Evolutionary conservation across 768 basidiomycete genomes (phyloP), one percentile per base, ranked within the genome.

Genomic region (Sistotremastrum niveocremeum): DNA sequence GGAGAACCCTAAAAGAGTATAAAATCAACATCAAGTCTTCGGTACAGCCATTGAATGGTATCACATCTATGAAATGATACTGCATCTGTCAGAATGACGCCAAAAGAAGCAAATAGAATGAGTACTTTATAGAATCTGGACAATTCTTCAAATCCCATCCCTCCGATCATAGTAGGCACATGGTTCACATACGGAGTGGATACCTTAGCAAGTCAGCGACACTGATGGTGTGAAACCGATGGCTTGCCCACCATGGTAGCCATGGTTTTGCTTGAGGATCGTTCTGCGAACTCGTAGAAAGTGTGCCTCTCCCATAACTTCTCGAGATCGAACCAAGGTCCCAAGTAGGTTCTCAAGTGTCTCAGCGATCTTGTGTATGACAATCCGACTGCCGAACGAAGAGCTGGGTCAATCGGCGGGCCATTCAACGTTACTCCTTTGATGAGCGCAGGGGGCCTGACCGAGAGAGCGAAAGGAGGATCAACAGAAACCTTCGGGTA

Each of bases 301-400:
- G 66, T 69, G 46, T 72, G 71, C 54, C 57, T 63, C 46, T 70
- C 66, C 69, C 71, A 73, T 9, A 70, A 52, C 46, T 61, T 60
- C 57, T 73, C 72, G 3, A 72, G 57, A 41, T 68, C 60, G 46
- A 65, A 69, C 52, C 62, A 60, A 38, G 71, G 72, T 1, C 71
- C 71, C 29, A 69, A 47, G 39, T 61, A 50, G 36, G 57, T 55
- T 39, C 60, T 59, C 31, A 67, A 55, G 30, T 62, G 54, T 45
- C 60, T 64, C 28, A 69, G 56, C 36, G 66, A 66, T 11, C 68
- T 57, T 31, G 61, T 65, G 49, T 67, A 60, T 6, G 66, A 62
- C 20, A 70, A 51, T 33, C 52, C 58, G 11, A 58, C 62, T 34
- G 68, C 68, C 34, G 68, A 70, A 30, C 57, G 62, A 29, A 57